A percentile compares a stretch with the other conserved stretches of the same genome.
phyloP scores from a whole-genome alignment of 192 early-diverging fungal species.

The Podila epigama region DNA sequence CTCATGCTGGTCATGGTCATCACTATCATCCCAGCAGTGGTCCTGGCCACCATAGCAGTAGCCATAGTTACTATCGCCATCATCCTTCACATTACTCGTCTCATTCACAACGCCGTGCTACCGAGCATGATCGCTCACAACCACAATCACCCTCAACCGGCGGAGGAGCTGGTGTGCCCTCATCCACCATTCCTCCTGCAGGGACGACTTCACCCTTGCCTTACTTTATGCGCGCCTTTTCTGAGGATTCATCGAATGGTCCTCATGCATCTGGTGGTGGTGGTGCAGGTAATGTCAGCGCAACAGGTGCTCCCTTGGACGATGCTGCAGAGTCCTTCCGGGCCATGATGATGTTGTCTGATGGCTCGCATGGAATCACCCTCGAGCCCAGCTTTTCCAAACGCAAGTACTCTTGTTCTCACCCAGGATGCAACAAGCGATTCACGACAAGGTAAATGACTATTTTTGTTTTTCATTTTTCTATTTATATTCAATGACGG shows the following conservation, averaged over 20 bases:
- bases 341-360: slow-evolving; percentile 13
- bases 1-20: not conserved
- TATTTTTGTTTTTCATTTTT: not conserved
- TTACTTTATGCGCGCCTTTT: slow-evolving; percentile 38
- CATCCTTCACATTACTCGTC: not conserved
- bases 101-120: not conserved
- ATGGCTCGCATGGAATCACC: slow-evolving; percentile 23
- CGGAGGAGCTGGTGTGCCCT: not conserved
- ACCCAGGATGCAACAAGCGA: slow-evolving; percentile 73
- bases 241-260: slow-evolving; percentile 16
- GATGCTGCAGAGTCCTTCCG: slow-evolving; percentile 29
- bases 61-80: not conserved
- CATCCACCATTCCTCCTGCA: not conserved
- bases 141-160: not conserved
- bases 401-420: slow-evolving; percentile 77
- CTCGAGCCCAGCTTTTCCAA: slow-evolving; percentile 50
- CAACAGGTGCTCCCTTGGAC: too few species aligned
- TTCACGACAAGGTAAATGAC: slow-evolving; percentile 75
- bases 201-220: slow-evolving; percentile 8
- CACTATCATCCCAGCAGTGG: slow-evolving; percentile 2
- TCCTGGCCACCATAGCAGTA: too few species aligned
- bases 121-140: not conserved
- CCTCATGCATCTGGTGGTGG: too few species aligned
- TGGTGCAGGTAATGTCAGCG: too few species aligned
- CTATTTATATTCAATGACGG: too few species aligned